Percentiles rank a stretch among this genome's conserved stretches.
Conservation (phyloP, 2,329 filamentous ascomycete genomes). For the Aspergillus versicolor region DNA sequence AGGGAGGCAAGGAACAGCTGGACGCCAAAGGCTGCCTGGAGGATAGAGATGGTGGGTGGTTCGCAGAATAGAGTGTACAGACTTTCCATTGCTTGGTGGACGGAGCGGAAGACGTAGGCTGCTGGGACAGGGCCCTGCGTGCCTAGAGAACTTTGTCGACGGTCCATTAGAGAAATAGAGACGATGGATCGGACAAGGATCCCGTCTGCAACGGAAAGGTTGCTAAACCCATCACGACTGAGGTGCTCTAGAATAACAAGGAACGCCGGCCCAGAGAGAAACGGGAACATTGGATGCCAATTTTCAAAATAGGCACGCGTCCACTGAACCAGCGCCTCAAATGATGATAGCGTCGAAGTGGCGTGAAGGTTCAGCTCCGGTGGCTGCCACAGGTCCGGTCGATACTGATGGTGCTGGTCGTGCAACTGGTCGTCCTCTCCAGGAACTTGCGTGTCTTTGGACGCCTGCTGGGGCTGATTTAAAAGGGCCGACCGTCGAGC, state of each 20-base stretch:
- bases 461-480: constrained; percentile 27
- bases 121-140: constrained; percentile 37
- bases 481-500: constrained; percentile 35
- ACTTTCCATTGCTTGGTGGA: constrained; percentile 52
- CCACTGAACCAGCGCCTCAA: constrained; percentile 53
- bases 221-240: constrained; percentile 32
- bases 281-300: constrained; percentile 60
- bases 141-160: constrained; percentile 40
- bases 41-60: constrained; percentile 48
- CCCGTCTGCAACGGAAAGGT: constrained; percentile 36
- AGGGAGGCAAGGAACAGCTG: constrained; percentile 58
- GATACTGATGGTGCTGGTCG: constrained; percentile 19
- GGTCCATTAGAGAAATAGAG: constrained; percentile 56
- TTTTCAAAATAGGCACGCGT: constrained; percentile 56
- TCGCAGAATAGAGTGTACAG: constrained; percentile 49
- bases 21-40: constrained; percentile 54
- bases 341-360: constrained; percentile 43
- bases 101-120: constrained; percentile 48
- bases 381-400: constrained; percentile 20
- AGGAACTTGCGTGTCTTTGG: constrained; percentile 49
- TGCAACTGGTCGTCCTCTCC: constrained; percentile 56
- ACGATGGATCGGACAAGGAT: constrained; percentile 51
- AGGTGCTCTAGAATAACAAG: constrained; percentile 49
- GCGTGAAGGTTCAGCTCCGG: constrained; percentile 32
- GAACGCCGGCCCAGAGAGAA: constrained; percentile 55